Evolutionary conservation across 2,329 filamentous ascomycete species (phyloP), one percentile per base, ranked within the genome.

Genomic region (Thielaviopsis populi): DNA sequence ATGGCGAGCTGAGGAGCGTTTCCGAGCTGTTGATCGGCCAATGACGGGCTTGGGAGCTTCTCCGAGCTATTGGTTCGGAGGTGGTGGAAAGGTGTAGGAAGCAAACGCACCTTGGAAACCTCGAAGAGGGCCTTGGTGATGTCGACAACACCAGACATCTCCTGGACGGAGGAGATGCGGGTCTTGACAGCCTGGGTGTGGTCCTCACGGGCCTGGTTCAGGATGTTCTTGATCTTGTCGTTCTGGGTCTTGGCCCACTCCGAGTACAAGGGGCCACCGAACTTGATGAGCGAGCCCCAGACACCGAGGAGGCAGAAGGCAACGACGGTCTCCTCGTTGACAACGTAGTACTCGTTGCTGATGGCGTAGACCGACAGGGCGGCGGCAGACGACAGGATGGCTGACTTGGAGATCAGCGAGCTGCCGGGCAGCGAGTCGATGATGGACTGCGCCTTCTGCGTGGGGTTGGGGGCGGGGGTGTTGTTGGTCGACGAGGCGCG

Each of bases 341-440:
- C 83, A 75, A 99, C 91, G 79, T 96, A 97, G 82, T 97, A 91
- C 84, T 99, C 94, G 80, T 95, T 99, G 86, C 89, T 95, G 79
- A 99, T 91, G 73, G 91, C 94, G 75, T 94, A 95, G 76, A 95
- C 83, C 73, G 89, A 91, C 71, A 95, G 78, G 79, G 88, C 92
- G 73, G 94, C 89, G 69, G 87, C 87, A 72, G 90, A 91, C 74
- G 92, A 97, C 73, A 99, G 87, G 75, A 96, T 92, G 73, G 94
- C 94, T 70, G 90, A 91, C 87, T 99, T 99, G 77, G 90, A 95
- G 74, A 95, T 80, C 69, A 96, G 81, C 74, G 83, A 92, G 83
- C 84, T 96, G 71, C 95, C 94, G 72, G 94, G 94, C 63, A 99
- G 83, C 68, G 91, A 81, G 73, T 99, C 91, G 73, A 99, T 80